These are phyloP conservation scores for Prunus fruticosa DNA, from an alignment of 306 rosid genomes.

Conservation along the genomic window DNA sequence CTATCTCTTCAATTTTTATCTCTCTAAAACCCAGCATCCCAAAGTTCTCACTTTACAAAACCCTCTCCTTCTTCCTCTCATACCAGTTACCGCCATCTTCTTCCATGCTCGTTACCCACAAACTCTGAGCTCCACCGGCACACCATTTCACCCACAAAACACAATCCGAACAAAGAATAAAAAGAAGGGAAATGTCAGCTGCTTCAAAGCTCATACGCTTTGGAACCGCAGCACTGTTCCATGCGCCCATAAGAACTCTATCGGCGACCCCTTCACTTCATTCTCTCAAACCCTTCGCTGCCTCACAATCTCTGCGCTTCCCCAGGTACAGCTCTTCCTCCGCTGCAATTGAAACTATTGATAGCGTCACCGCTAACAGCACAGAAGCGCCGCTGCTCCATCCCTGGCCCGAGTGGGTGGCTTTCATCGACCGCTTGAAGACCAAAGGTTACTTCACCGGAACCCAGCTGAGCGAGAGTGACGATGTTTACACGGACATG, in stretches of 20 bases:
- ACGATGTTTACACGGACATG: constrained; percentile 43
- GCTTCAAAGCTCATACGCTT: constrained; percentile 49
- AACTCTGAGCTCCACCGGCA: not conserved
- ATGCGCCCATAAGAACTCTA: constrained; percentile 14
- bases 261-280: constrained; percentile 33
- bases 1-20: not conserved
- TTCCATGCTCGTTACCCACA: not conserved
- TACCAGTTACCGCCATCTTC: not conserved
- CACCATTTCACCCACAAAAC: not conserved
- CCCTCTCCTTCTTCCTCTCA: not conserved
- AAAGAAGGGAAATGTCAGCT: constrained; percentile 39
- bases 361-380: constrained; percentile 3
- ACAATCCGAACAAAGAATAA: not conserved
- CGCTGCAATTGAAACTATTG: constrained; percentile 1
- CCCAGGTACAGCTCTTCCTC: constrained; percentile 30
- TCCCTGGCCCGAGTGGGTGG: constrained; percentile 97
- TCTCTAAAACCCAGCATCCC: not conserved
- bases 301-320: constrained; percentile 24
- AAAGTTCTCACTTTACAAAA: not conserved
- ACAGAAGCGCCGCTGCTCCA: constrained; percentile 38
- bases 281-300: constrained; percentile 31
- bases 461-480: constrained; percentile 21
- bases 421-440: constrained; percentile 71
- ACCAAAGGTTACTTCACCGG: constrained; percentile 61
- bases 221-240: constrained; percentile 49